Percentiles rank a stretch among this genome's conserved stretches.
phyloP scores from a whole-genome alignment of 305 asterid species.

The Rubia peregrina region DNA sequence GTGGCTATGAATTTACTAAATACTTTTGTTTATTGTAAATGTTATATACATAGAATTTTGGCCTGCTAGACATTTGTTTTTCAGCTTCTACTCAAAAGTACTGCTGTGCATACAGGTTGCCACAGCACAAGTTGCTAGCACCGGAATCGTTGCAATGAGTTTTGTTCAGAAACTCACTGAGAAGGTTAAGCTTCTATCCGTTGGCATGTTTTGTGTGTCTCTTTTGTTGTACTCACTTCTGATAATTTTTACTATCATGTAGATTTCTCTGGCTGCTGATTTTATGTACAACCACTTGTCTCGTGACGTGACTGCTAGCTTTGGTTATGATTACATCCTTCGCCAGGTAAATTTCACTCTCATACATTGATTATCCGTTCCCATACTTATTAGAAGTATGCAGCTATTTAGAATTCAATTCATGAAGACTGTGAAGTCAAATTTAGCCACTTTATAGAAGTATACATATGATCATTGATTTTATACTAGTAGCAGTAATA shows the following conservation, averaged over 20 bases:
- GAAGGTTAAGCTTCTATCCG: constrained; percentile 39
- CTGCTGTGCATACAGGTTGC: constrained; percentile 52
- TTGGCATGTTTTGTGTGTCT: neutral
- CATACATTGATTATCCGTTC: neutral
- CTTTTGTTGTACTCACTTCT: constrained; percentile 4
- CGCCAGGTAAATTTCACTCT: constrained; percentile 58
- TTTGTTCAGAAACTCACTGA: constrained; percentile 93
- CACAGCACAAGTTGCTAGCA: constrained; percentile 92
- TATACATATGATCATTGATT: neutral
- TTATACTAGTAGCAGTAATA: too few relatives aligned
- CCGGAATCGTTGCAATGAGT: constrained; percentile 82
- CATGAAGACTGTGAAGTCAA: neutral
- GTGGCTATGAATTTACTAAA: neutral
- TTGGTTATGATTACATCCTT: constrained; percentile 89
- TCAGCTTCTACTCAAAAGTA: neutral
- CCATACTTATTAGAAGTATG: neutral
- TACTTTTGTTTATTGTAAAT: neutral
- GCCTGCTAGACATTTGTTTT: neutral
- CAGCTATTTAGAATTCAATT: neutral
- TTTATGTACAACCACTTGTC: constrained; percentile 89
- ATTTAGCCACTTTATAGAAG: neutral
- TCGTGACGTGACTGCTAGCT: constrained; percentile 74
- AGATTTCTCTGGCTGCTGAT: constrained; percentile 93
- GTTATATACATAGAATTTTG: neutral
- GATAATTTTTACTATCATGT: constrained; percentile 17